Conservation (phyloP, 768 basidiomycete species). For the Paxillus rubicundulus region DNA sequence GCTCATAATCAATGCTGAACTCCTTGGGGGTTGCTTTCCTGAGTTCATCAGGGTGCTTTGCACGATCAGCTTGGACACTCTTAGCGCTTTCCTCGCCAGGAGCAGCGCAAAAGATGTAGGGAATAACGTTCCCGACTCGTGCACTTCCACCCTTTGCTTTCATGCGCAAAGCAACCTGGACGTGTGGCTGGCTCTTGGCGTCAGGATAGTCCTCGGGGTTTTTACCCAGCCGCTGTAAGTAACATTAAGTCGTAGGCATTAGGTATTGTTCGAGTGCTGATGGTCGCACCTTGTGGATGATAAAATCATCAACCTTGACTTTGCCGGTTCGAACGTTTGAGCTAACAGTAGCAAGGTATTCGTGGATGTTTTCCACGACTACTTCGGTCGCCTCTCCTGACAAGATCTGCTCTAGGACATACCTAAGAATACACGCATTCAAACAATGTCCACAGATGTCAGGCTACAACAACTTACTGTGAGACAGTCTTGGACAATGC, state of each 20-base stretch:
- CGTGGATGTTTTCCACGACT: conserved; percentile 90
- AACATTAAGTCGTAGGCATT: neutral
- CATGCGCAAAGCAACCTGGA: conserved; percentile 91
- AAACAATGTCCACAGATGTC: neutral
- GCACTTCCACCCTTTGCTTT: conserved; percentile 80
- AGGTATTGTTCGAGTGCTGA: neutral
- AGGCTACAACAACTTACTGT: conserved; percentile 53
- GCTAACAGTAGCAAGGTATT: conserved; percentile 78
- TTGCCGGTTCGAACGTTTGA: conserved; percentile 75
- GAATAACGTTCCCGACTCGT: conserved; percentile 87
- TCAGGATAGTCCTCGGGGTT: conserved; percentile 97
- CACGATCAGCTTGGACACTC: conserved; percentile 81
- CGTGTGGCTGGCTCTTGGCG: conserved; percentile 91
- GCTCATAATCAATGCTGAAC: conserved; percentile 83
- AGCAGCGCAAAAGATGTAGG: conserved; percentile 88
- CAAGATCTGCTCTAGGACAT: conserved; percentile 84
- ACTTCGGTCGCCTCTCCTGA: conserved; percentile 88
- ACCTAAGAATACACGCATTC: conserved; percentile 47
- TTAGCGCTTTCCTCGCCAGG: conserved; percentile 72
- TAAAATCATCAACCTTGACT: conserved; percentile 88
- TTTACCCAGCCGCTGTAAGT: conserved; percentile 82
- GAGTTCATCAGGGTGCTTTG: conserved; percentile 92
- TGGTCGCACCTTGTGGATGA: conserved; percentile 78
- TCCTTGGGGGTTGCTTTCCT: conserved; percentile 57
- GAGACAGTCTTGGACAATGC: conserved; percentile 89